phyloP scores from a whole-genome alignment of 1,139 yeast species.

The Pichia inconspicua region DNA sequence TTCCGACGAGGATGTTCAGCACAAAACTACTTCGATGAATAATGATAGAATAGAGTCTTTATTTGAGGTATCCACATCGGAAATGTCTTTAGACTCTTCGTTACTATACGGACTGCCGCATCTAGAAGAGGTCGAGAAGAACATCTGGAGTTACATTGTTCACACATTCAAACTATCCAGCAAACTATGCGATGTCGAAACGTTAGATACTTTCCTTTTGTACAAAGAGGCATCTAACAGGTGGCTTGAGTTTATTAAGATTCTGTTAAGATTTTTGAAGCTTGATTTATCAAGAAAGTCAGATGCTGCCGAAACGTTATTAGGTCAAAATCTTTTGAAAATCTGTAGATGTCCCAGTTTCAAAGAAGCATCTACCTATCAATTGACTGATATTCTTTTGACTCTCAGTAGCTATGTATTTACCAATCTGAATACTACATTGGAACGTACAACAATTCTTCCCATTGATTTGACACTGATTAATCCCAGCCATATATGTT shows the following conservation, averaged over 20 bases:
- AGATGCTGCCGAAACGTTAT: neutral
- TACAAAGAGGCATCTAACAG: conserved; percentile 10
- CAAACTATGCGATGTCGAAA: conserved; percentile 7
- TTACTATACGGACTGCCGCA: conserved; percentile 8
- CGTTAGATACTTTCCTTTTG: conserved; percentile 5
- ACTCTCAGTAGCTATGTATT: conserved; percentile 3
- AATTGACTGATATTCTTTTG: conserved; percentile 3
- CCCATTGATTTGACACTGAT: conserved; percentile 7
- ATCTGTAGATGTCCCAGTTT: neutral
- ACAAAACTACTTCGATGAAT: neutral
- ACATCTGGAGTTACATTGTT: conserved; percentile 14
- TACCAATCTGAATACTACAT: neutral
- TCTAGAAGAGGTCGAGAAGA: conserved; percentile 4
- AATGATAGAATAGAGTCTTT: conserved; percentile 7
- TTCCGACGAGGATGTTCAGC: conserved; percentile 4
- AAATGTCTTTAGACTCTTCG: conserved; percentile 1
- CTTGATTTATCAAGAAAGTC: conserved; percentile 3
- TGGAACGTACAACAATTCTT: conserved; percentile 1
- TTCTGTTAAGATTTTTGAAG: conserved; percentile 4
- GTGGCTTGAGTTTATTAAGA: conserved; percentile 12
- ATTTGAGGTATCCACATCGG: conserved; percentile 9
- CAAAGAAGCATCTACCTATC: neutral
- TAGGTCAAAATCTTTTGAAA: conserved; percentile 3
- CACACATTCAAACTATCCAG: conserved; percentile 14
- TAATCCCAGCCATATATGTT: neutral